Evolutionary conservation across 306 rosid genomes (phyloP).

Genomic region (Trifolium fragiferum): DNA sequence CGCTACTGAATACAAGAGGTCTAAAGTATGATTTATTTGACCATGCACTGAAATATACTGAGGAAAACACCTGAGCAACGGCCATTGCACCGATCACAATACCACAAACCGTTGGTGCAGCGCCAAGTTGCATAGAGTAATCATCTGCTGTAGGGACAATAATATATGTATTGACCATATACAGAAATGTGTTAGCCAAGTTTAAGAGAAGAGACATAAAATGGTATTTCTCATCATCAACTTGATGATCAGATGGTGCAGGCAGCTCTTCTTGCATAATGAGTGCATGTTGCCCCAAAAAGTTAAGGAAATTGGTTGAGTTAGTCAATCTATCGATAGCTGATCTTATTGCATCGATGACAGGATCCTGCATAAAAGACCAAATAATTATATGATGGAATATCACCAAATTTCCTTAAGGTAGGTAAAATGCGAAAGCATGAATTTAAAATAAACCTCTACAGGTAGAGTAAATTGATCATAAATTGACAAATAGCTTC

Average conservation of each 20-base stretch:
- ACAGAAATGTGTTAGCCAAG: conserved; percentile 91
- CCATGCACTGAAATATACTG: conserved; percentile 99
- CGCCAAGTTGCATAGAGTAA: conserved; percentile 94
- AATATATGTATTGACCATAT: conserved; percentile 98
- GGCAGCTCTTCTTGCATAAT: conserved; percentile 96
- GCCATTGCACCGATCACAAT: conserved; percentile 98
- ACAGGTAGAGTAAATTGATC: conserved; percentile 83
- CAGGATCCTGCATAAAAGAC: conserved; percentile 79
- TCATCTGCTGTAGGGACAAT: conserved; percentile 99
- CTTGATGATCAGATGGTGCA: conserved; percentile 66
- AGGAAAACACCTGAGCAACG: conserved; percentile 94
- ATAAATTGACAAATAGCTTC: conserved; percentile 94
- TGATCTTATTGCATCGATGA: conserved; percentile 73
- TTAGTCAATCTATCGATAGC: conserved; percentile 87
- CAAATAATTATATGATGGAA: conserved; percentile 35
- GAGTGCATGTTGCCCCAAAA: conserved; percentile 96
- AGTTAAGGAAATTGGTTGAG: conserved; percentile 95
- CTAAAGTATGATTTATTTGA: conserved; percentile 92
- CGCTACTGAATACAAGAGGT: conserved; percentile 96
- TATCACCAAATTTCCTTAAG: neutral
- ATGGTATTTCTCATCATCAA: conserved; percentile 72
- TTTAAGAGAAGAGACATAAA: conserved; percentile 85
- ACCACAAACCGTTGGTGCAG: conserved; percentile 98
- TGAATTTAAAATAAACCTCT: conserved; percentile 63
- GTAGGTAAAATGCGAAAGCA: neutral